Evolutionary conservation across 768 basidiomycete genomes (phyloP), one percentile per base, ranked within the genome.

Genomic region (Suillus subalutaceus): DNA sequence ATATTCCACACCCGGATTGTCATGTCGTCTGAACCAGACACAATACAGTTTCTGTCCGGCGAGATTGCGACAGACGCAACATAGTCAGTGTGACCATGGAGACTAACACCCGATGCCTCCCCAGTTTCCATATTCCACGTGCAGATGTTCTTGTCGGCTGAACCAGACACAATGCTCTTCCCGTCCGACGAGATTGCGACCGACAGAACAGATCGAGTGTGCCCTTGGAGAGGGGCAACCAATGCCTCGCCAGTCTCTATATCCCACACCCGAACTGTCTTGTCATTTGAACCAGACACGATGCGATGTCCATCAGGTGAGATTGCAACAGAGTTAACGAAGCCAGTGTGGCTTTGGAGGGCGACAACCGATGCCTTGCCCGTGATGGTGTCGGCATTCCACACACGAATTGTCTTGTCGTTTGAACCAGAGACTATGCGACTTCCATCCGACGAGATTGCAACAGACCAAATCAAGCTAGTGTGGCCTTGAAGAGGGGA

Each of bases 211-310:
- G 6, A 15, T 2, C 7, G 0, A 6, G 13, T 50, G 23, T 50
- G 48, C 48, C 23, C 48, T 50, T 15, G 5, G 13, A 50, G 48
- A 50, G 48, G 48, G 48, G 23, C 48, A 50, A 23, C 4, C 3
- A 50, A 50, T 26, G 23, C 23, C 23, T 26, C 6, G 5, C 23
- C 40, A 6, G 44, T 43, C 55, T 43, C 55, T 5, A 35, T 44
- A 23, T 64, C 26, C 63, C 63, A 64, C 20, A 64, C 32, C 20
- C 37, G 18, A n/a, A 64, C 30, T 30, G 63, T 64, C 20, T 0
- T 30, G 15, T 64, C 63, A 35, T 6, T 4, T 23, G 66, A 71
- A 35, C 66, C 62, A 8, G 64, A 59, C 15, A 30, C 65, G 4
- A 66, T 61, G 32, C 3, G 26, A 30, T 13, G 7, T 15, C 62